Conservation (phyloP, 352 stramenopile genomes). For the Pythium oligandrum region DNA sequence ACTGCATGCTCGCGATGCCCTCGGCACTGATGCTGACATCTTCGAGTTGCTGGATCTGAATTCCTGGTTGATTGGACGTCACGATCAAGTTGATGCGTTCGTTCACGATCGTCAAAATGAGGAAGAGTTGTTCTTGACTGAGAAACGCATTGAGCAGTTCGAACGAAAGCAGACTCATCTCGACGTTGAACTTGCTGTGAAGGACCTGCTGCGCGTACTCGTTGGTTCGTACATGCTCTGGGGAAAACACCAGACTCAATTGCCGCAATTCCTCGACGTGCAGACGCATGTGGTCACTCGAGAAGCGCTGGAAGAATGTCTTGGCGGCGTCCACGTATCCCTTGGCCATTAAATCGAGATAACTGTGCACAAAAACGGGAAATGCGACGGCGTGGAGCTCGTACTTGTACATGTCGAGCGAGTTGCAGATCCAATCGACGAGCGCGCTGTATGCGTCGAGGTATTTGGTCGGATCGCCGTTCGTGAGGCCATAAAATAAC, state of each 20-base stretch:
- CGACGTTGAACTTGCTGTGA: constrained; percentile 80
- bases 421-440: constrained; percentile 82
- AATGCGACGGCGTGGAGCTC: constrained; percentile 77
- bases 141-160: constrained; percentile 79
- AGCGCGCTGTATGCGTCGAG: constrained; percentile 66
- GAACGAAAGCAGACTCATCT: constrained; percentile 80
- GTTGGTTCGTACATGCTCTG: constrained; percentile 56
- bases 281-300: constrained; percentile 57
- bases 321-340: constrained; percentile 44
- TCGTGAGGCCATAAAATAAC: constrained; percentile 72
- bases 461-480: constrained; percentile 51
- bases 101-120: constrained; percentile 75
- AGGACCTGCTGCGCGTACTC: constrained; percentile 78
- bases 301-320: constrained; percentile 55
- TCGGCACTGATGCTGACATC: constrained; percentile 21
- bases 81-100: constrained; percentile 73
- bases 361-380: constrained; percentile 80
- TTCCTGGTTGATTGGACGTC: constrained; percentile 60
- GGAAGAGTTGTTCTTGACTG: constrained; percentile 69
- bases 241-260: constrained; percentile 57
- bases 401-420: constrained; percentile 83
- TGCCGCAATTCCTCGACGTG: constrained; percentile 66
- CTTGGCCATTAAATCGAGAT: constrained; percentile 71
- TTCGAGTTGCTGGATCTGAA: constrained; percentile 64
- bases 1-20: constrained; percentile 35